Evolutionary conservation across 768 basidiomycete genomes (phyloP).

Genomic region (Leccinum disarticulatum): DNA sequence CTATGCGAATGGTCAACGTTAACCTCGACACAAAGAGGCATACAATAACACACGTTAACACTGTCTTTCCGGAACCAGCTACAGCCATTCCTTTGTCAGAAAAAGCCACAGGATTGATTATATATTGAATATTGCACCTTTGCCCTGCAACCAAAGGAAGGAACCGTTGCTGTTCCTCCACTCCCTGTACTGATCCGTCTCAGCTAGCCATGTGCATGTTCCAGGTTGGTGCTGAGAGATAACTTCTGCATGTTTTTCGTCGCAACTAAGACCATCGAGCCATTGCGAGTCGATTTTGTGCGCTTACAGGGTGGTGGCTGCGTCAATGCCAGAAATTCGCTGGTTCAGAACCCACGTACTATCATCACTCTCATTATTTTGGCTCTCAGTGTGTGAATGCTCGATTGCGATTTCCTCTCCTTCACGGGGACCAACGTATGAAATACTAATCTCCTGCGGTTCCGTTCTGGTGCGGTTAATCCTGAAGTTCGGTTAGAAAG

Average conservation of each 20-base stretch:
- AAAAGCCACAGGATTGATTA: not conserved
- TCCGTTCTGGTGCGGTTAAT: not conserved
- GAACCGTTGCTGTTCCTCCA: constrained; percentile 1
- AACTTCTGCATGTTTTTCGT: not conserved
- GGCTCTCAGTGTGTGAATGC: not conserved
- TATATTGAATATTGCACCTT: not conserved
- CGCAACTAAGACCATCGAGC: constrained; percentile 3
- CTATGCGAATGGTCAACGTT: not conserved
- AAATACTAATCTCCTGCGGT: not conserved
- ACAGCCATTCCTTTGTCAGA: not conserved
- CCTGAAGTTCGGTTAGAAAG: not conserved
- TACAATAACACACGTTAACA: constrained; percentile 8
- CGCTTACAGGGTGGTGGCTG: not conserved
- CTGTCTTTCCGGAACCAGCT: constrained; percentile 22
- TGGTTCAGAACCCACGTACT: not conserved
- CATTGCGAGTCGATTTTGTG: not conserved
- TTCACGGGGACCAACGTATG: not conserved
- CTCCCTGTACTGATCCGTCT: not conserved
- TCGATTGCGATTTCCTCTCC: not conserved
- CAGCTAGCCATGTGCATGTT: constrained; percentile 8
- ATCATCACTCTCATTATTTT: not conserved
- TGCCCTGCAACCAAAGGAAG: constrained; percentile 11
- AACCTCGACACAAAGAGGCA: no score
- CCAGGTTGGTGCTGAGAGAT: not conserved
- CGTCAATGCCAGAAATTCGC: not conserved